Evolutionary conservation across 306 rosid genomes (phyloP).

Genomic region (Castanea crenata): DNA sequence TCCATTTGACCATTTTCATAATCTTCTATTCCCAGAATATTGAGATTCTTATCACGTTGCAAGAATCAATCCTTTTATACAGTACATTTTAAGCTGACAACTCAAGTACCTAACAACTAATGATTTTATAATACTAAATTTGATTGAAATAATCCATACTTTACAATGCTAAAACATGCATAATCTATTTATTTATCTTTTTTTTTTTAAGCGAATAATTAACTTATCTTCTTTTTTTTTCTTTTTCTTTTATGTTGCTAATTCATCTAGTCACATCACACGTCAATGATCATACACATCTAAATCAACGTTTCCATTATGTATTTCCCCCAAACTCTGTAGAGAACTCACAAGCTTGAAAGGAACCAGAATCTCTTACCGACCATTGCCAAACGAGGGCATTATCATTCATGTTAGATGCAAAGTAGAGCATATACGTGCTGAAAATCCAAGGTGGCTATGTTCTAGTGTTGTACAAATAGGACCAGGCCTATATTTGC

Average conservation of each 20-base stretch:
- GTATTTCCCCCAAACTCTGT: background rate
- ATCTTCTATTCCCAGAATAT: constrained; percentile 25
- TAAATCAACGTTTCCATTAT: constrained; percentile 23
- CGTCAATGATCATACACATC: constrained; percentile 11
- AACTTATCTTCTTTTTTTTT: background rate
- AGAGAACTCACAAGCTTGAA: constrained; percentile 27
- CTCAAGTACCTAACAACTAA: background rate
- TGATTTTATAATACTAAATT: background rate
- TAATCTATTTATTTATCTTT: constrained; percentile 8
- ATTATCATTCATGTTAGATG: constrained; percentile 8
- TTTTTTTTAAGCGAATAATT: background rate
- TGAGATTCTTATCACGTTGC: constrained; percentile 28
- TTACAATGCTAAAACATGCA: background rate
- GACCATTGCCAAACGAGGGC: constrained; percentile 19
- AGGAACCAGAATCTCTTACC: constrained; percentile 38
- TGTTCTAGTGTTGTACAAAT: background rate
- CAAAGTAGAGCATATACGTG: constrained; percentile 29
- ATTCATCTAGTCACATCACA: constrained; percentile 16
- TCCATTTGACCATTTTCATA: constrained; percentile 9
- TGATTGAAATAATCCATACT: background rate
- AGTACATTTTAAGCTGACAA: background rate
- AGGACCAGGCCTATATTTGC: background rate
- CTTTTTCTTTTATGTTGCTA: background rate
- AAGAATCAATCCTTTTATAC: background rate
- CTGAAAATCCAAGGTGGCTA: background rate